These are phyloP conservation scores for Aciculosporium take DNA, from an alignment of 2,329 filamentous ascomycete genomes.

Conservation along the genomic window DNA sequence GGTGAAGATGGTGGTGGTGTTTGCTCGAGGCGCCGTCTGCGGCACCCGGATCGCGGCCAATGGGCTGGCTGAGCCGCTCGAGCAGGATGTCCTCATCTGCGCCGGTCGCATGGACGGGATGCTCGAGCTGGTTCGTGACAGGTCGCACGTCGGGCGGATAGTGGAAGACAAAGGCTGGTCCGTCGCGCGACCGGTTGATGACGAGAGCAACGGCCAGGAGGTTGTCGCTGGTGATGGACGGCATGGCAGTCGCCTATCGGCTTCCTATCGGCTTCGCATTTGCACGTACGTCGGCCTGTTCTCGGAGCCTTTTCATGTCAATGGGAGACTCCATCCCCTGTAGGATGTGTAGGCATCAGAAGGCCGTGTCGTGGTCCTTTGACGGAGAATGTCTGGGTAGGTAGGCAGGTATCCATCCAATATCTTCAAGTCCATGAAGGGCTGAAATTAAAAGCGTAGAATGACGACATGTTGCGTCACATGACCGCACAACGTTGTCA, in stretches of 20 bases:
- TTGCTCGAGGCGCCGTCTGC: constrained; percentile 26
- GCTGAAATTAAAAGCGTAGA: background rate
- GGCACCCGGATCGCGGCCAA: constrained; percentile 18
- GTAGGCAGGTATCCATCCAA: too few relatives aligned
- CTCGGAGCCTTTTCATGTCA: too few relatives aligned
- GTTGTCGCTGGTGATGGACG: constrained; percentile 38
- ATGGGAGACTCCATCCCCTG: too few relatives aligned
- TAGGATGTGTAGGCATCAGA: background rate
- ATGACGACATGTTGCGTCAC: background rate
- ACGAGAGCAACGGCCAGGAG: constrained; percentile 60
- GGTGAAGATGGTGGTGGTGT: constrained; percentile 24
- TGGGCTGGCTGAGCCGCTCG: constrained; percentile 29
- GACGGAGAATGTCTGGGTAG: too few relatives aligned
- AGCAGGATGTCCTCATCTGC: constrained; percentile 36
- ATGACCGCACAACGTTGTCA: too few relatives aligned
- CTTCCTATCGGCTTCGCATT: too few relatives aligned
- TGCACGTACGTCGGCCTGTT: too few relatives aligned
- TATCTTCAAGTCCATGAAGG: too few relatives aligned
- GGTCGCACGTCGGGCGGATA: constrained; percentile 52
- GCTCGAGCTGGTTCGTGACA: constrained; percentile 19
- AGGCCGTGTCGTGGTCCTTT: too few relatives aligned
- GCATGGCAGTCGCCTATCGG: too few relatives aligned
- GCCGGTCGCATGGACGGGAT: constrained; percentile 13
- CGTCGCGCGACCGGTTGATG: constrained; percentile 59
- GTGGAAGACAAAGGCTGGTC: constrained; percentile 73